Evolutionary conservation across 306 rosid species (phyloP), one percentile per base, ranked within the genome.

Genomic region (Citrullus amarus): DNA sequence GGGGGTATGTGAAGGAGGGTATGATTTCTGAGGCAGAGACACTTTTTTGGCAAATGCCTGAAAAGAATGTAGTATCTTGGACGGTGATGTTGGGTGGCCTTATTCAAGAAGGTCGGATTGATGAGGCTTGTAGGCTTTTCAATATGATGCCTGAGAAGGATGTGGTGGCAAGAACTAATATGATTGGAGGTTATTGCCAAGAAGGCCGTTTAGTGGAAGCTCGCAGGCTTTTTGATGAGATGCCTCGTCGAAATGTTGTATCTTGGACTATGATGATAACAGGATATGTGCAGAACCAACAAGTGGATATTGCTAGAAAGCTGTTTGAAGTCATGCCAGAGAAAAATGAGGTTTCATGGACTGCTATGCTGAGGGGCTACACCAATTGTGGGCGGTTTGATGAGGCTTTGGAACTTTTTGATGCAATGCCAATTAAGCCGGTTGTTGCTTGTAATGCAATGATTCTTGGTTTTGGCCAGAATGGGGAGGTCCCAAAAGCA

Each of bases 241-340:
- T 86, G 87, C 81, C 82, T 0, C 48, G 30, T 25, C 77, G 83
- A 68, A 83, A 86, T 76, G 76, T 83, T 17, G 76, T 83, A 44
- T 81, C 89, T 48, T 83, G 89, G 89, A 86, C 84, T 5, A 60
- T 80, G 13, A 80, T 86, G 89, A 81, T 86, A 20, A 76, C 83
- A 1, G 87, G 89, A 68, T 86, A 86, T 75, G 75, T 59, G 4
- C 87, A 86, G 61, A 83, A 83, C 7, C 79, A 63, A 14, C 70
- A 58, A 50, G 84, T 84, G 46, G 82, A 78, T 80, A 75, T 84
- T 73, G 86, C 82, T 25, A 62, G 82, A 41, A 80, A 84, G 77
- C 72, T 84, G 20, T 84, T 84, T 20, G 86, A 80, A 80, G 84
- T 80, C 17, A 84, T 84, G 86, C 82, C 86, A 0, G 82, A 75